Evolutionary conservation across 129 eudicot species (phyloP).

Genomic region (Logfia minima): DNA sequence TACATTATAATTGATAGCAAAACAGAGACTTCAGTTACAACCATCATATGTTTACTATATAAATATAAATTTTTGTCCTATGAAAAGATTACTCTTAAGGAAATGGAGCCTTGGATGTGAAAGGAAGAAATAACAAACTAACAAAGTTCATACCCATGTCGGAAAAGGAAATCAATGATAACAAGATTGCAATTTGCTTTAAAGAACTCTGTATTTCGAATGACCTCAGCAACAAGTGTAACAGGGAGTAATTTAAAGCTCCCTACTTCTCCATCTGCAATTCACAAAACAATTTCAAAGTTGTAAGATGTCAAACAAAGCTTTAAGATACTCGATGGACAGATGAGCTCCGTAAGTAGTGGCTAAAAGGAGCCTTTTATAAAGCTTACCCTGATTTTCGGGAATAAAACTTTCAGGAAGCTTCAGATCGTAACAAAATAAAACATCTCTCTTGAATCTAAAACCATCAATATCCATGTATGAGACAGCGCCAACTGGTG

Average conservation of each 20-base stretch:
- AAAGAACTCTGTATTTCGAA: slow-evolving; percentile 53
- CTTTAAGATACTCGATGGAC: background rate
- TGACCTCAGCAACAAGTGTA: slow-evolving; percentile 57
- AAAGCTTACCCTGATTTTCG: slow-evolving; percentile 58
- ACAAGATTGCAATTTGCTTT: slow-evolving; percentile 83
- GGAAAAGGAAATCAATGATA: slow-evolving; percentile 78
- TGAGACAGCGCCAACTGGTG: slow-evolving; percentile 79
- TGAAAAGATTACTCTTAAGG: background rate
- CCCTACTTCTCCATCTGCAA: slow-evolving; percentile 88
- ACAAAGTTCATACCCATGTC: slow-evolving; percentile 68
- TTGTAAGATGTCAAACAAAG: slow-evolving; percentile 1
- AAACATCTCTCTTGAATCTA: slow-evolving; percentile 93
- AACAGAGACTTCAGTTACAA: background rate
- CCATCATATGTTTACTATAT: background rate
- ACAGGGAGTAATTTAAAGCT: slow-evolving; percentile 72
- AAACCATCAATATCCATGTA: slow-evolving; percentile 77
- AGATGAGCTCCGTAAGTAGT: background rate
- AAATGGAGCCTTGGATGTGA: background rate
- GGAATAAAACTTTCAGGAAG: slow-evolving; percentile 82
- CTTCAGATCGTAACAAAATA: slow-evolving; percentile 86
- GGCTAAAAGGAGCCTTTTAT: slow-evolving; percentile 3
- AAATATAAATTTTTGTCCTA: background rate
- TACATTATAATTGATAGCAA: slow-evolving; percentile 32
- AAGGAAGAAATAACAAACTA: background rate
- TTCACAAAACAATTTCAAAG: slow-evolving; percentile 12